Evolutionary conservation across 2,329 filamentous ascomycete species (phyloP).

Genomic region (Coniochaeta sp.): DNA sequence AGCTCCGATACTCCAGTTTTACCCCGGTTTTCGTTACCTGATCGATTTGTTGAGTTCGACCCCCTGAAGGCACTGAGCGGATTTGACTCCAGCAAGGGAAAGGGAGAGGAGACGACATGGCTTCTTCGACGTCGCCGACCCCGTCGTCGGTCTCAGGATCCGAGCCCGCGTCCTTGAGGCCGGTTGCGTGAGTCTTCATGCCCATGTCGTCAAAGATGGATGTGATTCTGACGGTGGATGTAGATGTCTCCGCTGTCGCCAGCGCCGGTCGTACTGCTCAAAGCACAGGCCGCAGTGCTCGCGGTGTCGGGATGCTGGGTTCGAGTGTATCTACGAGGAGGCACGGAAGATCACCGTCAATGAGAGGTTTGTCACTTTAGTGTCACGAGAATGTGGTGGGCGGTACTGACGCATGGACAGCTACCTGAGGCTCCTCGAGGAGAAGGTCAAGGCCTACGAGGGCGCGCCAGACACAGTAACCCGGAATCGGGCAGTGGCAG

Average conservation of each 20-base stretch:
- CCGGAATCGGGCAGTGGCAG: background rate
- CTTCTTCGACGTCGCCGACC: conserved; percentile 1
- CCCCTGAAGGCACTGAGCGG: background rate
- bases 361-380: conserved; percentile 18
- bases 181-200: background rate
- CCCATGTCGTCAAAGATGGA: background rate
- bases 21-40: background rate
- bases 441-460: conserved; percentile 22
- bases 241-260: conserved; percentile 26
- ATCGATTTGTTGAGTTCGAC: background rate
- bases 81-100: background rate
- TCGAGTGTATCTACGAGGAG: conserved; percentile 25
- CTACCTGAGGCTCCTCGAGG: conserved; percentile 24
- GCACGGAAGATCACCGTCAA: conserved; percentile 25
- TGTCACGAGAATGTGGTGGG: background rate
- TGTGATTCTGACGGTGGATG: background rate
- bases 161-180: conserved; percentile 3
- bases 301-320: conserved; percentile 21
- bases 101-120: background rate
- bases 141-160: conserved; percentile 3
- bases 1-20: background rate
- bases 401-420: conserved; percentile 9
- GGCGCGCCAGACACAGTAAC: conserved; percentile 2
- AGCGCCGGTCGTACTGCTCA: conserved; percentile 26
- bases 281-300: conserved; percentile 27